Base-by-base conservation (phyloP, 2,329 filamentous ascomycete genomes). In the Xylaria sp. region DNA sequence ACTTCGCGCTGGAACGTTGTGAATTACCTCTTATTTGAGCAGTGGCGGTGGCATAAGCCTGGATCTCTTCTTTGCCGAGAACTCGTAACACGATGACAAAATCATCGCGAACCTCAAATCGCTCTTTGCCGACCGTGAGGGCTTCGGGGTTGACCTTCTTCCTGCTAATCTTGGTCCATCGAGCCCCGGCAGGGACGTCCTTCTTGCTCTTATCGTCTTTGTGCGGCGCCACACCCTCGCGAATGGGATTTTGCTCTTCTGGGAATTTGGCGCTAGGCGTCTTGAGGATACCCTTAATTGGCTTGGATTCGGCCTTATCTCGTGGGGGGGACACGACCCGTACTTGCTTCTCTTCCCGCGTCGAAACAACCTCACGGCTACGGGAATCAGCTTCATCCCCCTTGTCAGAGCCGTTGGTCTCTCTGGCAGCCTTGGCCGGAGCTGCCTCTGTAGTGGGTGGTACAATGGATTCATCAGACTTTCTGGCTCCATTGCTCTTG, bases 1-100 rank as follows among this genome's bases (percentile, higher is more conserved):
- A 14, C 17, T 47, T 23, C 43, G 17, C n/a, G 45, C 21, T 8
- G 49, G 47, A 5, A 45, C 8, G 2, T 35, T 6, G 14, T 54
- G 15, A 76, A 84, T 73, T 81, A 92, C 90, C 91, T 86, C 93
- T 86, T 64, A 97, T 86, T 72, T 92, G 87, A 67, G 89, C 87
- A 9, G 94, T 97, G 51, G 89, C 90, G 66, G 89, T 85, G 12
- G 93, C 92, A 73, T 96, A 93, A 35, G 87, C 89, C 76, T 96
- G 90, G 59, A 98, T 96, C 73, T 98, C 93, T 69, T 96, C 92
- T 76, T 91, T 92, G 50, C 87, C 91, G 74, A 98, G 77, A 7
- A 97, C 94, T 59, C 94, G 84, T 59, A 98, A 82, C 2, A 97
- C 93, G 75, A 97, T 97, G 62, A 98, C 93, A 76, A 93, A 96